Evolutionary conservation across 1,284 basidiomycete species (phyloP), one percentile per base, ranked within the genome.

Genomic region (Tilletia setariae): DNA sequence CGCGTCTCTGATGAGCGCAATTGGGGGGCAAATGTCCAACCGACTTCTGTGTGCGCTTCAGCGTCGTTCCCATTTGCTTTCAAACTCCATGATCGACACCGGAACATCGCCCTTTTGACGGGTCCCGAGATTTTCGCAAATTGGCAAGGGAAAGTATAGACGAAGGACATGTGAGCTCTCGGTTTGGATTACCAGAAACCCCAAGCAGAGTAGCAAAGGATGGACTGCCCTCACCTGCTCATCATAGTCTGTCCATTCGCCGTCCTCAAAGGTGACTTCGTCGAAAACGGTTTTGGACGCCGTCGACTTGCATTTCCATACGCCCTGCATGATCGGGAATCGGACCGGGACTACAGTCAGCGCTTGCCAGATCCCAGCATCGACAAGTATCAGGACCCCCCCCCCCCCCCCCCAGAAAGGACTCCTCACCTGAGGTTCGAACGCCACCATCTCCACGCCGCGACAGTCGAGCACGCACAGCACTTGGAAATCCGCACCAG

Each of bases 191-290:
- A n/a, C n/a, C n/a, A n/a, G n/a, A n/a, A n/a, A n/a, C n/a, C n/a
- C n/a, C n/a, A n/a, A 96, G 89, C 81, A 96, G 93, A 32, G 92
- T 87, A 16, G 87, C 21, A 95, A 40, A 40, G 6, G 35, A 40
- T 40, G 4, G 35, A 40, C 1, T 44, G 13, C 11, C 15, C 72
- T 65, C 43, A 68, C 72, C 72, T 79, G 79, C 68, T 82, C 80
- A 67, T 82, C 80, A 47, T 82, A 82, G 61, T 82, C 80, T 68
- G 79, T 80, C 80, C 80, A 82, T 46, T 81, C 80, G 42, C 76
- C 76, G 7, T 79, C 80, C 9, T 82, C 80, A 32, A 82, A 81
- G 62, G 76, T 74, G 32, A 82, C 73, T 0, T 68, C 69, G 44
- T 73, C 72, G 61, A 80, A 81, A 1, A 43, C 47, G 2, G 76